Base-by-base conservation (phyloP, 352 stramenopile species). In the Peronospora belbahrii region DNA sequence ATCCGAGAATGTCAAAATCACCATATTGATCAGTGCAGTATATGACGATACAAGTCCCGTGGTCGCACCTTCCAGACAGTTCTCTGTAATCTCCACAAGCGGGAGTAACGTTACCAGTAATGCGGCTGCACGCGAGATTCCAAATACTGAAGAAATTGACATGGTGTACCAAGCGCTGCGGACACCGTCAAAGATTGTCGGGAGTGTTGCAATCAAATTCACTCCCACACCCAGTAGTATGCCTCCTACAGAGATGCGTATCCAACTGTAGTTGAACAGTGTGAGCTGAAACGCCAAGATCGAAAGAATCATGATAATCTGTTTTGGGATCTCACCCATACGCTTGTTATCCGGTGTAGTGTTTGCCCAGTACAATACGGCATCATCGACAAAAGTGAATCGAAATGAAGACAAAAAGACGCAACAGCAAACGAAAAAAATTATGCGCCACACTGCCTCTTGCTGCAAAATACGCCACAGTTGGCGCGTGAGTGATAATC, bases 391-490 rank as follows among this genome's bases (percentile, higher is more conserved):
- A 38, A 84, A 83, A 15, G 71, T 70, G 39, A 89, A 87, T 49
- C 74, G 47, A 52, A 89, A 89, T 3, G 58, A 70, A 0, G 73
- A 51, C 25, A 85, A 41, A 35, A 89, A 83, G 9, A 83, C 64
- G 2, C 54, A 61, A 13, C 54, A 59, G 47, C 74, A 85, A 51
- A 86, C 74, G 44, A 85, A 87, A 11, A 85, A 44, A 28, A 89
- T 64, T 30, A 85, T 81, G 8, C 74, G 78, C 69, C 72, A 89
- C 22, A 86, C 75, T 0, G 73, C 73, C 27, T 89, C 59, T 57
- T 89, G 74, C 61, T 89, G 74, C 5, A 89, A 46, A 35, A 85
- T 83, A 23, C 65, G 77, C 74, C 78, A 87, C 9, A 89, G 50
- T 55, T 83, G 71, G 19, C 70, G 66, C 14, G 62, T 61, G 22